Evolutionary conservation across 2,329 filamentous ascomycete genomes (phyloP).

Genomic region (Phialophora expanda): DNA sequence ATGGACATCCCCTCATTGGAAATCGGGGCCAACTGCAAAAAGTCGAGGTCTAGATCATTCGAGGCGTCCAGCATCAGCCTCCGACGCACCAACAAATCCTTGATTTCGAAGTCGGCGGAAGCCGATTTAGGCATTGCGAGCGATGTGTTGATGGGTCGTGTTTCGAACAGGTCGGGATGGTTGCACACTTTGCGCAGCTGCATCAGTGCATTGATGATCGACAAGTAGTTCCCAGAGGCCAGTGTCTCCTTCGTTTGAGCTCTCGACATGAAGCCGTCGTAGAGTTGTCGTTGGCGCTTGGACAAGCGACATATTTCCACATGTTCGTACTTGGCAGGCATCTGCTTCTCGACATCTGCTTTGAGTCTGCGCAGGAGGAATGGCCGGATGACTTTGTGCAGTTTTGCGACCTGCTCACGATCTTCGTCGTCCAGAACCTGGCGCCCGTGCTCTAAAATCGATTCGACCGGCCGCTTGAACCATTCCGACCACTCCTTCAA

Average conservation of each 20-base stretch:
- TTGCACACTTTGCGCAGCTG: slow-evolving; percentile 98
- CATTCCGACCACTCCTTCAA: slow-evolving; percentile 95
- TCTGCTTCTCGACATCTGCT: slow-evolving; percentile 97
- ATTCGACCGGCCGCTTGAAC: slow-evolving; percentile 92
- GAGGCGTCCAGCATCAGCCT: slow-evolving; percentile 65
- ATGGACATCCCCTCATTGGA: slow-evolving; percentile 69
- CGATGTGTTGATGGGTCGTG: slow-evolving; percentile 93
- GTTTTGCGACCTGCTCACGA: slow-evolving; percentile 85
- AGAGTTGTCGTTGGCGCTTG: slow-evolving; percentile 91
- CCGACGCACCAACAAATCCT: slow-evolving; percentile 71
- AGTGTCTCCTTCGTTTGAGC: slow-evolving; percentile 88
- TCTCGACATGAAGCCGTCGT: slow-evolving; percentile 93
- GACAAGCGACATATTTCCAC: slow-evolving; percentile 94
- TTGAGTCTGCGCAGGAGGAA: slow-evolving; percentile 91
- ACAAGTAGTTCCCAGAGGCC: slow-evolving; percentile 91
- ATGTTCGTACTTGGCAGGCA: slow-evolving; percentile 97
- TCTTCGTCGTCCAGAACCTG: slow-evolving; percentile 95
- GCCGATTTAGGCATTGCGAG: slow-evolving; percentile 88
- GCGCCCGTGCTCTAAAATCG: slow-evolving; percentile 92
- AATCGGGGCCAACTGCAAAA: slow-evolving; percentile 78
- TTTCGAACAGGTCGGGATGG: slow-evolving; percentile 95
- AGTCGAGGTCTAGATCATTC: slow-evolving; percentile 70
- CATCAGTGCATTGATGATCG: slow-evolving; percentile 98
- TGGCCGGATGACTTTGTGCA: slow-evolving; percentile 91
- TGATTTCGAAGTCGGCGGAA: slow-evolving; percentile 72